These are phyloP conservation scores for Penicillium sp. DNA, from an alignment of 2,329 filamentous ascomycete genomes.

Conservation along the genomic window DNA sequence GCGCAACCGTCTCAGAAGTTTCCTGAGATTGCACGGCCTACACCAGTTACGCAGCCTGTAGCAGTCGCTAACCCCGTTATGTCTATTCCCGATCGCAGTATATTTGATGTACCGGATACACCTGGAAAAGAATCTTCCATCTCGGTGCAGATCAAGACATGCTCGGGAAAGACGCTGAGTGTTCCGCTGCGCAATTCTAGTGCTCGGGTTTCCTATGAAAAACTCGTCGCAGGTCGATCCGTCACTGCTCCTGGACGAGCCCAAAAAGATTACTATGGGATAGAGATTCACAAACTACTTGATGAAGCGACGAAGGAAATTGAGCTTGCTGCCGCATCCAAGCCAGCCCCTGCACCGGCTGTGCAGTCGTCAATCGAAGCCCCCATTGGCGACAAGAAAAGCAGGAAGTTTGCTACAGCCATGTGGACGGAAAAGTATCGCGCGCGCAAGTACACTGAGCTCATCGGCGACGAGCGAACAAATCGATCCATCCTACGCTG, in stretches of 20 bases:
- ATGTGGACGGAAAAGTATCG: conserved; percentile 99
- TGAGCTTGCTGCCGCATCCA: conserved; percentile 38
- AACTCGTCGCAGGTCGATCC: conserved; percentile 60
- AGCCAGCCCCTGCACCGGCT: conserved; percentile 22
- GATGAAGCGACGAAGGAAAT: conserved; percentile 70
- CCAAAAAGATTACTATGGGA: conserved; percentile 78
- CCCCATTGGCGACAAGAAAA: conserved; percentile 25
- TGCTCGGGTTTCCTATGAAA: conserved; percentile 54
- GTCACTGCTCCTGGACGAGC: conserved; percentile 57
- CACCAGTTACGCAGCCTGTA: not conserved
- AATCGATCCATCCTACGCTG: conserved; percentile 89
- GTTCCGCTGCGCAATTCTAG: conserved; percentile 46
- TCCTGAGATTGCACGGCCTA: conserved; percentile 19
- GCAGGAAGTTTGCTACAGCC: conserved; percentile 38
- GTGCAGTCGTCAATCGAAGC: conserved; percentile 42
- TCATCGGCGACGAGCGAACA: conserved; percentile 92
- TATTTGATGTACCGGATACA: conserved; percentile 11
- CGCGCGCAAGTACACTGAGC: conserved; percentile 85
- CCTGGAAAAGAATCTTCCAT: conserved; percentile 22
- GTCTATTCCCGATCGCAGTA: conserved; percentile 13
- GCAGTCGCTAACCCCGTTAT: not conserved
- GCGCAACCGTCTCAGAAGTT: conserved; percentile 24
- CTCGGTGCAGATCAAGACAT: conserved; percentile 49
- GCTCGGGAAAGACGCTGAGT: conserved; percentile 53
- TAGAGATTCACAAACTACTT: conserved; percentile 85